phyloP scores from a whole-genome alignment of 345 rosid genomes.

The Linum lewisii region DNA sequence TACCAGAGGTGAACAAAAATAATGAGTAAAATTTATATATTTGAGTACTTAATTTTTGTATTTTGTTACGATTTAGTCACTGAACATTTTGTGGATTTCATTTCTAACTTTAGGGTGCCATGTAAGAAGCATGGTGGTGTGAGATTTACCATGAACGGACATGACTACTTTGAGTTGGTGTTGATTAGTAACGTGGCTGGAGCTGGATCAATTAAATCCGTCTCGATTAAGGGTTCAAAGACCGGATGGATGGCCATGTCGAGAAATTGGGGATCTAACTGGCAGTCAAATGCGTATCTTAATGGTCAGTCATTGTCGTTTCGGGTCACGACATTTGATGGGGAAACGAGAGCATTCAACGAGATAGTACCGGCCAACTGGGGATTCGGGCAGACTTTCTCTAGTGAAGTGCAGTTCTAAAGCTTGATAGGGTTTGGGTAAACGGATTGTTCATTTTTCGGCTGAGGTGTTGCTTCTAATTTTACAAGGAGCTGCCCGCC shows the following conservation, averaged over 20 bases:
- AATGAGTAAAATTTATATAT: not conserved
- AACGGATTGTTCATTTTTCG: not conserved
- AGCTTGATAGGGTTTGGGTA: not conserved
- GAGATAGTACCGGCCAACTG: not conserved
- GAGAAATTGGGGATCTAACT: conserved; percentile 1
- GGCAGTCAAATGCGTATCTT: conserved; percentile 1
- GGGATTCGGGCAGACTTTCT: conserved; percentile 4
- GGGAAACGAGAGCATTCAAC: not conserved
- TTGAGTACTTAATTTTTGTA: not conserved
- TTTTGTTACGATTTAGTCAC: not conserved
- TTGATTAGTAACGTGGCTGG: not conserved
- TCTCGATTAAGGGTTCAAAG: not conserved
- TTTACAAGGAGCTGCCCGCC: conserved; percentile 2
- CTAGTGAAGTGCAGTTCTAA: not conserved
- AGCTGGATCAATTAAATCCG: conserved; percentile 1
- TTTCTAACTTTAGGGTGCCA: not conserved
- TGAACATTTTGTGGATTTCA: not conserved
- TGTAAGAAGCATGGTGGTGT: conserved; percentile 6
- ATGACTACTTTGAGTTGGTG: conserved; percentile 1
- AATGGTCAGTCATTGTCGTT: not conserved
- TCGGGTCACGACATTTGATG: not conserved
- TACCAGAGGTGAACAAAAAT: not conserved
- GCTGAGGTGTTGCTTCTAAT: not conserved
- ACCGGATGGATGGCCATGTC: not conserved
- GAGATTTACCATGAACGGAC: not conserved